Conservation (phyloP, 129 eudicot species). For the Centrapalus pauciflorus region DNA sequence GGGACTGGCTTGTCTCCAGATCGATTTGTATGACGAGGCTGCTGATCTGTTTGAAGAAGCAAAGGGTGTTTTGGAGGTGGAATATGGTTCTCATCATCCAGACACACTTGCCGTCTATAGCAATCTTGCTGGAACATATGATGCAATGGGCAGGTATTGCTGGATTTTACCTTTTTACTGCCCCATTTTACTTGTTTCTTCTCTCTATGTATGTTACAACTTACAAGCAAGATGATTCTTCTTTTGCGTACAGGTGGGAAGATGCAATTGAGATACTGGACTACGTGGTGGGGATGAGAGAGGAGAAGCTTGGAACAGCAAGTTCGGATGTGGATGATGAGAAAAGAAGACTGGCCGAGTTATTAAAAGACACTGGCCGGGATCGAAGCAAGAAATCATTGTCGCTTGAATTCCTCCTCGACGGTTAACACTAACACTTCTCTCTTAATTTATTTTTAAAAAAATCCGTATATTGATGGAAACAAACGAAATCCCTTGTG, state of each 20-base stretch:
- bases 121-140: conserved; percentile 95
- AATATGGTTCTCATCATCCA: conserved; percentile 80
- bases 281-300: conserved; percentile 65
- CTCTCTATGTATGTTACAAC: background rate
- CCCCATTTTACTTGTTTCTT: background rate
- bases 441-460: conserved; percentile 19
- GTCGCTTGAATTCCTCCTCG: conserved; percentile 66
- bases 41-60: conserved; percentile 86
- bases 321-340: conserved; percentile 80
- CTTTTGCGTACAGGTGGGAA: conserved; percentile 42
- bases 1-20: conserved; percentile 79
- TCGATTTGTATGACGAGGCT: conserved; percentile 69
- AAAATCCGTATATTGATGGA: conserved; percentile 15
- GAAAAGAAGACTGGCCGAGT: conserved; percentile 48
- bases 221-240: background rate
- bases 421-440: conserved; percentile 17
- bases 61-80: conserved; percentile 61
- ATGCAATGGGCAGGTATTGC: conserved; percentile 87
- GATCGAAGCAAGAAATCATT: conserved; percentile 53
- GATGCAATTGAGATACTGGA: conserved; percentile 85
- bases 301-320: conserved; percentile 90
- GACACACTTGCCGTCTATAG: conserved; percentile 85
- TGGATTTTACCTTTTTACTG: too few relatives aligned
- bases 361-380: conserved; percentile 64
- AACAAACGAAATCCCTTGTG: conserved; percentile 15